A percentile compares a stretch with the other conserved stretches of the same genome.
Conservation (phyloP, 2,329 filamentous ascomycete species). For the Ascochyta koolunga region DNA sequence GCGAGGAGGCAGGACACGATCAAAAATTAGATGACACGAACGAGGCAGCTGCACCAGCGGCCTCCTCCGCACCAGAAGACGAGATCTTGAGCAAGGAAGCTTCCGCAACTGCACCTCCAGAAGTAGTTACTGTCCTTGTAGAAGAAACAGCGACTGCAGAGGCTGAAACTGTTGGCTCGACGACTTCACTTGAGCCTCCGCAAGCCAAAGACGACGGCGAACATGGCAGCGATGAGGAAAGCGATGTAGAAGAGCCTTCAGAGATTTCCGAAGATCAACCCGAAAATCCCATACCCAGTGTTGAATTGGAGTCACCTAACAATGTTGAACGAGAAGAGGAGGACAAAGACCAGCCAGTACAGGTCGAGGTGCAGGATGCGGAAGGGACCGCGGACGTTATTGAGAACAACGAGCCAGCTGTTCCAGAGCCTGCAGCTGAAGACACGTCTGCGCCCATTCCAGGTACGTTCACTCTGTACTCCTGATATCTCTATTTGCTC, state of each 20-base stretch:
- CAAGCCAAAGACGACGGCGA: background rate
- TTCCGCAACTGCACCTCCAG: background rate
- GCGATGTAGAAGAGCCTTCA: constrained; percentile 43
- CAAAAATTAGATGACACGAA: background rate
- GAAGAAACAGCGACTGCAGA: background rate
- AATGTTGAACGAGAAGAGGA: background rate
- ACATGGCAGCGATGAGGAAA: constrained; percentile 67
- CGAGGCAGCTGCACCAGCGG: background rate
- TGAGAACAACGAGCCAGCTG: constrained; percentile 4
- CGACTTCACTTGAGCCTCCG: background rate
- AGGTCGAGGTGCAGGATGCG: background rate
- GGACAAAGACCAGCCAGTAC: background rate
- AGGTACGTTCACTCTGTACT: constrained; percentile 26
- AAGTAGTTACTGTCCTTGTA: background rate
- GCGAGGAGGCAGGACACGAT: background rate
- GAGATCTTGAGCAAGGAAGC: background rate
- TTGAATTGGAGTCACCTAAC: background rate
- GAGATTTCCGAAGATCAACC: background rate
- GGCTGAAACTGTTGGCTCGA: background rate
- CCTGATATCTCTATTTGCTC: too few relatives aligned
- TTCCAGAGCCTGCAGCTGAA: constrained; percentile 8
- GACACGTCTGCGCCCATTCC: background rate
- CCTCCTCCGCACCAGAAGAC: background rate
- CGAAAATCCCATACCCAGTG: background rate
- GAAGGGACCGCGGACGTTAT: background rate